Evolutionary conservation across 192 early-diverging fungal species (phyloP), one percentile per base, ranked within the genome.

Genomic region (Umbelopsis isabellina): DNA sequence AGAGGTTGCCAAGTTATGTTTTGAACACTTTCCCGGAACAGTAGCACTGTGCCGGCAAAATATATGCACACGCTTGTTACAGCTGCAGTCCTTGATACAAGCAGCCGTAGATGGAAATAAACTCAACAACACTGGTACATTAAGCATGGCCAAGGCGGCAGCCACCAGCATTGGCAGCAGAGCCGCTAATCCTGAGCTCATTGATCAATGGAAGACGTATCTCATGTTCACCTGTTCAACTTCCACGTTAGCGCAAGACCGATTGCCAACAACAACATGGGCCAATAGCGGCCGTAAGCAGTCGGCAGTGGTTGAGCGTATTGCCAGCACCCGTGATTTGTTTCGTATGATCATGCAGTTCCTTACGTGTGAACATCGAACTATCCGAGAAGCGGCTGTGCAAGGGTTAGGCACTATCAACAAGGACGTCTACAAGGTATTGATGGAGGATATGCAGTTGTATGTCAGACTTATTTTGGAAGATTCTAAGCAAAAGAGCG

Each of bases 121-220:
- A 53, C 49, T 82, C 23, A 83, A 84, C 25, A 71, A 82, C 3
- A 81, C 81, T 13, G 79, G 77, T 25, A 87, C 80, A 23, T 77
- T 88, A 20, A 77, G 80, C 13, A 84, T 86, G 79, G 16, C 79
- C 30, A 84, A 79, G 53, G 69, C 69, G 30, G 70, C 46, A 41
- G 48, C 55, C 11, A 49, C 11, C 74, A 72, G 20, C 18, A 81
- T 82, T 30, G 79, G 66, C 2, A 78, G 71, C 2, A 73, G 79
- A 15, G 65, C 84, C 0, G 85, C 84, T 9, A 87, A 76, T 8
- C 75, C 85, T 37, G 91, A 87, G 27, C 82, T 93, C 21, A 79
- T 95, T 44, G 84, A 87, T 8, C 91, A 94, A 72, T 95, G 92
- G 92, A 79, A 83, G 37, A 79, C 86, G 1, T 93, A 89, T 78